Conservation (phyloP, 805 yeast genomes). For the Candida methanosorbosa region DNA sequence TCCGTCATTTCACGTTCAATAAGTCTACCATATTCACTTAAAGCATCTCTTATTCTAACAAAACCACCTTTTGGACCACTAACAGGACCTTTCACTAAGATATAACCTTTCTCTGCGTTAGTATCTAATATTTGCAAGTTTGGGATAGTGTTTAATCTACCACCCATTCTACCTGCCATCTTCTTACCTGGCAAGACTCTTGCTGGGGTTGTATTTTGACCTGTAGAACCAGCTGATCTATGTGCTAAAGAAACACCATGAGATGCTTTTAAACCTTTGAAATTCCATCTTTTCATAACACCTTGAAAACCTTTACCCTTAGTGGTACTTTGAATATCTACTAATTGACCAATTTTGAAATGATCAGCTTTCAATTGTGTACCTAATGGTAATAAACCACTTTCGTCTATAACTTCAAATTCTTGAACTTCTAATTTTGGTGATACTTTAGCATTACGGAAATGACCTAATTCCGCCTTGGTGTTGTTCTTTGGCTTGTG, state of each 20-base stretch:
- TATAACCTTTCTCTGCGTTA: conserved; percentile 72
- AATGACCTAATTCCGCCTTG: conserved; percentile 65
- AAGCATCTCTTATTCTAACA: conserved; percentile 74
- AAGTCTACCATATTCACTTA: conserved; percentile 36
- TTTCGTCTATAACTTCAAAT: conserved; percentile 63
- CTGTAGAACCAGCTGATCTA: conserved; percentile 95
- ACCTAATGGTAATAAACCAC: conserved; percentile 68
- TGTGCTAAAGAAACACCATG: conserved; percentile 94
- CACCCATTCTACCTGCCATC: conserved; percentile 98
- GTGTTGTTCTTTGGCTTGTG: conserved; percentile 56
- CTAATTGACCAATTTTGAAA: conserved; percentile 73
- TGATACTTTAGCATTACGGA: conserved; percentile 68
- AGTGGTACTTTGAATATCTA: conserved; percentile 69
- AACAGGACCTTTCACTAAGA: conserved; percentile 81
- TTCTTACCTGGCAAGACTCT: conserved; percentile 94
- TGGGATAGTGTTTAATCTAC: conserved; percentile 59
- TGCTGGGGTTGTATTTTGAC: conserved; percentile 93
- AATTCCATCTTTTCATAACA: conserved; percentile 94
- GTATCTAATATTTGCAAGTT: conserved; percentile 71
- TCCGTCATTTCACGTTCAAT: too few relatives aligned
- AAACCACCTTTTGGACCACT: conserved; percentile 80
- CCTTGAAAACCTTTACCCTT: conserved; percentile 98
- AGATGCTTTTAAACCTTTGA: conserved; percentile 81
- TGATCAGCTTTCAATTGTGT: conserved; percentile 75
- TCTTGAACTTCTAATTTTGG: conserved; percentile 74